phyloP scores from a whole-genome alignment of 2,329 filamentous ascomycete genomes.

The Chaetomium olivaceum region DNA sequence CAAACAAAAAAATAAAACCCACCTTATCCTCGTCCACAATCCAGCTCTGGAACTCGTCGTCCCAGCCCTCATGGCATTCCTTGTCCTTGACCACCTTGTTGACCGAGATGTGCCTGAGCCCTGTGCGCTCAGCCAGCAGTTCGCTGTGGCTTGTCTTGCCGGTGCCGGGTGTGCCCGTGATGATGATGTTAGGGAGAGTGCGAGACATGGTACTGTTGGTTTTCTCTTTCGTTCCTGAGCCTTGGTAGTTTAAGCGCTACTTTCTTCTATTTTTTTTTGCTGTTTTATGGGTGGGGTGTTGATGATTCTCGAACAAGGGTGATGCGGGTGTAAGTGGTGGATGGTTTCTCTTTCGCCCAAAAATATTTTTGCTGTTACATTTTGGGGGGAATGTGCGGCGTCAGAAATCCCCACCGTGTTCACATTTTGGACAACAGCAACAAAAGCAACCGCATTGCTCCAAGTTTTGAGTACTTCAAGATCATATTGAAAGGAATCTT shows the following conservation, averaged over 20 bases:
- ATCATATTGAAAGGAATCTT: neutral
- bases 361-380: conserved; percentile 21
- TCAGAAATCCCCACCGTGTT: conserved; percentile 17
- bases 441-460: neutral
- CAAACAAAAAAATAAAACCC: conserved; percentile 28
- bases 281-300: neutral
- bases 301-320: neutral
- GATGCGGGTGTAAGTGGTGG: conserved; percentile 16
- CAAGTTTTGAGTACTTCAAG: neutral
- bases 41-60: conserved; percentile 82
- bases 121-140: conserved; percentile 71
- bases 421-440: neutral
- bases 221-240: conserved; percentile 5
- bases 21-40: conserved; percentile 98
- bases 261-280: neutral
- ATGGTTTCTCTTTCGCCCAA: conserved; percentile 2
- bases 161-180: conserved; percentile 93
- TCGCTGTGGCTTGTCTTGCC: conserved; percentile 95
- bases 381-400: conserved; percentile 15
- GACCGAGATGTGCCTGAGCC: conserved; percentile 79
- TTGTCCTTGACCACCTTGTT: conserved; percentile 91
- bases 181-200: conserved; percentile 78
- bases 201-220: conserved; percentile 43
- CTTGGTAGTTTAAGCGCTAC: neutral
- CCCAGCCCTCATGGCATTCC: conserved; percentile 82